A percentile compares a stretch with the other conserved stretches of the same genome.
phyloP scores from a whole-genome alignment of 805 yeast species.

The Dipodascopsis tothii region DNA sequence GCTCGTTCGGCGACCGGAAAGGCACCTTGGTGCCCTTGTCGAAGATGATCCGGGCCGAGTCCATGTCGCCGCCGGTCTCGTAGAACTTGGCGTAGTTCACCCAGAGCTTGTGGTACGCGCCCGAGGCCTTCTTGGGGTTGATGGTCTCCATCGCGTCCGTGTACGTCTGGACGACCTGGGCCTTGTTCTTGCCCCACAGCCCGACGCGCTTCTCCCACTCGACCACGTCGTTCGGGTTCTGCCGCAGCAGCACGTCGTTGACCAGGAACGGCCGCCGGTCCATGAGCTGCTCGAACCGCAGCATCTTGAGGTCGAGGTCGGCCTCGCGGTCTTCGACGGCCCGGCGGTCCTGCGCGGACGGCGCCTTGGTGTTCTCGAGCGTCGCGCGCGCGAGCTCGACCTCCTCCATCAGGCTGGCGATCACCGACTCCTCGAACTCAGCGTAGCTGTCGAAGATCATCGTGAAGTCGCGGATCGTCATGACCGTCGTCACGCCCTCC shows the following conservation, averaged over 20 bases:
- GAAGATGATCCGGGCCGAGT: slow-evolving; percentile 54
- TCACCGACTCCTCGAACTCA: slow-evolving; percentile 49
- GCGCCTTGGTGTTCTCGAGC: slow-evolving; percentile 24
- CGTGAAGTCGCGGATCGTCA: slow-evolving; percentile 55
- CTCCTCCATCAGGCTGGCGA: slow-evolving; percentile 32
- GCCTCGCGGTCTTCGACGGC: slow-evolving; percentile 22
- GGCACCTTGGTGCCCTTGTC: slow-evolving; percentile 66
- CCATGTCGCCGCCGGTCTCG: slow-evolving; percentile 42
- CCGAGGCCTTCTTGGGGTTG: slow-evolving; percentile 47
- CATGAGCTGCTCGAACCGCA: slow-evolving; percentile 47
- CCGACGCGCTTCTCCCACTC: slow-evolving; percentile 63
- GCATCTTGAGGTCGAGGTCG: slow-evolving; percentile 41
- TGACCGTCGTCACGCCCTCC: slow-evolving; percentile 40
- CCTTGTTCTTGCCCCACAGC: slow-evolving; percentile 36
- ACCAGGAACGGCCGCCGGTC: slow-evolving; percentile 50
- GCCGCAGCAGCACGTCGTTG: slow-evolving; percentile 61
- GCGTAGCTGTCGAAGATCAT: slow-evolving; percentile 54
- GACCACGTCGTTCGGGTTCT: slow-evolving; percentile 51
- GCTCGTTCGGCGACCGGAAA: slow-evolving; percentile 51
- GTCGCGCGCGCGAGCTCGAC: slow-evolving; percentile 19
- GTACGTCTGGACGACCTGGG: slow-evolving; percentile 48
- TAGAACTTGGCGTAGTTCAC: slow-evolving; percentile 58
- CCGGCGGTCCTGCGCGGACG: slow-evolving; percentile 14
- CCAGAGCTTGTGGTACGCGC: slow-evolving; percentile 52
- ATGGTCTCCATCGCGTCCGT: slow-evolving; percentile 60